A percentile compares a stretch with the other conserved stretches of the same genome.
These are phyloP conservation scores for Jaminaea rosea DNA, from an alignment of 1,284 basidiomycete species.

Conservation along the genomic window DNA sequence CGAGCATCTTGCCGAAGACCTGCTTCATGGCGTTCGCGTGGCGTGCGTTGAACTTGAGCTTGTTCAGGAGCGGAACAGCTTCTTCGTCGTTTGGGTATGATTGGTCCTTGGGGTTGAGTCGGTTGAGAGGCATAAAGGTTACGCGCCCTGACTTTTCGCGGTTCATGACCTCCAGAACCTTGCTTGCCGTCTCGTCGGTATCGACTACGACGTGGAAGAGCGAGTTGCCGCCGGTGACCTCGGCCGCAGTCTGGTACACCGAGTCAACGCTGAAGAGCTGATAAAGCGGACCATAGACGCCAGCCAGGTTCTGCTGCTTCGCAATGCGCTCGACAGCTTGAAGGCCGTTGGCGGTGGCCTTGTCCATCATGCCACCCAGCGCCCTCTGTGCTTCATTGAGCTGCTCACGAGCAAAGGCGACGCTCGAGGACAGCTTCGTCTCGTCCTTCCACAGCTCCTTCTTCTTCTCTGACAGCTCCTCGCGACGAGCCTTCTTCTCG, in stretches of 20 bases:
- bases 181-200: conserved; percentile 79
- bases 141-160: conserved; percentile 84
- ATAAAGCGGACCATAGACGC: conserved; percentile 86
- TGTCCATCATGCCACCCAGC: conserved; percentile 62
- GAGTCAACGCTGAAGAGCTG: conserved; percentile 85
- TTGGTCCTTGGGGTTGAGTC: conserved; percentile 67
- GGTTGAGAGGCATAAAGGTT: conserved; percentile 96
- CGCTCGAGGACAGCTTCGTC: conserved; percentile 63
- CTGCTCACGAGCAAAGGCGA: not conserved
- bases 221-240: conserved; percentile 87
- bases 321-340: conserved; percentile 74
- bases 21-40: conserved; percentile 73
- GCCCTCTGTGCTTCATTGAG: conserved; percentile 58
- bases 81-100: conserved; percentile 67
- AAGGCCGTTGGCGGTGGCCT: conserved; percentile 83
- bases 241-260: conserved; percentile 85
- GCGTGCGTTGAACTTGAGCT: conserved; percentile 65
- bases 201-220: conserved; percentile 98
- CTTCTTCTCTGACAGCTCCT: conserved; percentile 35
- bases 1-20: conserved; percentile 95
- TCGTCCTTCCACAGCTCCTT: conserved; percentile 63
- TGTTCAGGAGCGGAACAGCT: conserved; percentile 67
- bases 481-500: conserved; percentile 43
- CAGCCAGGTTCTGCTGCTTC: conserved; percentile 60
- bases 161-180: conserved; percentile 82